These are phyloP conservation scores for Tuber aestivum DNA, from an alignment of 495 filamentous ascomycete species.

Conservation along the genomic window DNA sequence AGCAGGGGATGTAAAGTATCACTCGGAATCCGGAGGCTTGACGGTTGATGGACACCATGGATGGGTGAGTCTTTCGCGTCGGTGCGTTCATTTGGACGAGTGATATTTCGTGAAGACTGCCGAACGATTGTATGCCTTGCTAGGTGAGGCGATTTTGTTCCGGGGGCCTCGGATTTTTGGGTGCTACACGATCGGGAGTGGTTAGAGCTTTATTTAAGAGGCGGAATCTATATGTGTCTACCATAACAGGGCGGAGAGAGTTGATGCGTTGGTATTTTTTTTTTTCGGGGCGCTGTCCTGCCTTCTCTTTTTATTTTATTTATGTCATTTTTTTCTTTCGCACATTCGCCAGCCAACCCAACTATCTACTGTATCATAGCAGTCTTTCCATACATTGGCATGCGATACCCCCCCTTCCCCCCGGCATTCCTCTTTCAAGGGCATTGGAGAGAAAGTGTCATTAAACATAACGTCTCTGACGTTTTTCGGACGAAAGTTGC, in stretches of 20 bases:
- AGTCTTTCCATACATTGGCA: not conserved
- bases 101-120: not conserved
- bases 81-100: not conserved
- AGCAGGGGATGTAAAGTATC: not conserved
- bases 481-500: not conserved
- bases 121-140: not conserved
- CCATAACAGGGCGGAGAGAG: not conserved
- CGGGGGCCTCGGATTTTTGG: not conserved
- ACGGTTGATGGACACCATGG: not conserved
- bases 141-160: not conserved
- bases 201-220: not conserved
- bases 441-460: not conserved
- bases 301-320: not conserved
- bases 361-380: not conserved
- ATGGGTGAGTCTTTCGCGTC: not conserved
- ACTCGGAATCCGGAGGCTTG: not conserved
- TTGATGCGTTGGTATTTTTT: not conserved
- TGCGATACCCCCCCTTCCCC: not conserved
- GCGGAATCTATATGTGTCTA: not conserved
- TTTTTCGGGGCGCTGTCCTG: not conserved
- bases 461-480: not conserved
- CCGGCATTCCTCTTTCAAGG: not conserved
- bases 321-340: not conserved
- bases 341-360: not conserved
- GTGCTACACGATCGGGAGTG: not conserved